phyloP scores from a whole-genome alignment of 2,329 filamentous ascomycete genomes.

The Pestalotiopsis sp. region DNA sequence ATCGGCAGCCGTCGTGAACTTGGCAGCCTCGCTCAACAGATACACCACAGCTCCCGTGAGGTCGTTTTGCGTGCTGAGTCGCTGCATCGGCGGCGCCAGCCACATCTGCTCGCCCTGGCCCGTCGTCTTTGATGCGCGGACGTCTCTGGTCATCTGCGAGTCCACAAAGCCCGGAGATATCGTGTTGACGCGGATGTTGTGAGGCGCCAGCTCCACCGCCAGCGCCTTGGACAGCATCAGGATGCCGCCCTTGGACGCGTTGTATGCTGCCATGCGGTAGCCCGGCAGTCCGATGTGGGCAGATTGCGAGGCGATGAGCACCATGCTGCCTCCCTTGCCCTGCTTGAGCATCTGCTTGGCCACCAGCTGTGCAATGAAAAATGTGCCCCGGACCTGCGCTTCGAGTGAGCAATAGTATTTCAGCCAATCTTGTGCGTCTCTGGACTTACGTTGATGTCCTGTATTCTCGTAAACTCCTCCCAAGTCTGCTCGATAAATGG shows the following conservation, averaged over 20 bases:
- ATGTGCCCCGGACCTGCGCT: constrained; percentile 41
- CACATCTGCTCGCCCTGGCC: constrained; percentile 39
- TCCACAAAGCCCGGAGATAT: constrained; percentile 41
- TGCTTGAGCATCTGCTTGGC: constrained; percentile 43
- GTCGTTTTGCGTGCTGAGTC: constrained; percentile 43
- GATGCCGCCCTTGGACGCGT: constrained; percentile 44
- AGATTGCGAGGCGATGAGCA: constrained; percentile 40
- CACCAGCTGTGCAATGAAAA: constrained; percentile 41
- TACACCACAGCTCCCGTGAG: constrained; percentile 45
- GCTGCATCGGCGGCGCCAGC: constrained; percentile 38
- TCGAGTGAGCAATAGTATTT: not conserved
- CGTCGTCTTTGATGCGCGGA: constrained; percentile 33
- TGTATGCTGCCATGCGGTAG: constrained; percentile 43
- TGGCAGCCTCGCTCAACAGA: constrained; percentile 44
- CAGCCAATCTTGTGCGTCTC: no score
- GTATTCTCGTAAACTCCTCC: constrained; percentile 29
- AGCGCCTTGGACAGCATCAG: constrained; percentile 41
- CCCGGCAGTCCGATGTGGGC: constrained; percentile 38
- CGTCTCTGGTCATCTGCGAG: constrained; percentile 36
- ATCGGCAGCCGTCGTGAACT: constrained; percentile 45
- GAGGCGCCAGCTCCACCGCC: constrained; percentile 39
- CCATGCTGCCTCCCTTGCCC: constrained; percentile 39
- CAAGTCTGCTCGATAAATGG: constrained; percentile 27
- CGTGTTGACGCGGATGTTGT: constrained; percentile 39
- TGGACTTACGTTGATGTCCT: constrained; percentile 42